phyloP scores from a whole-genome alignment of 805 yeast genomes.

The Suhomyces faveliae region DNA sequence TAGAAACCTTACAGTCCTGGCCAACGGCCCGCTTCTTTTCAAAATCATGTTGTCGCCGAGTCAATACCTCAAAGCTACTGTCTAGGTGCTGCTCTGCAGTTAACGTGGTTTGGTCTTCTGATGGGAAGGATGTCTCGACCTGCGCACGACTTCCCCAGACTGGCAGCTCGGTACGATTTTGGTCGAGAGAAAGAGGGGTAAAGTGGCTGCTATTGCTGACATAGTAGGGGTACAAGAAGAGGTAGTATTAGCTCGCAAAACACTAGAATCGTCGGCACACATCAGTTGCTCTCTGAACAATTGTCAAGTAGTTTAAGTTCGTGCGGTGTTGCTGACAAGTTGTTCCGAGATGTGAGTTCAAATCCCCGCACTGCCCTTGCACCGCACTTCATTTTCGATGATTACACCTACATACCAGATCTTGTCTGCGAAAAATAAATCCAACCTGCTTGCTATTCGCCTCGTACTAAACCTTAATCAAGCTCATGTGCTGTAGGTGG shows the following conservation, averaged over 20 bases:
- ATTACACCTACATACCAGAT: no score
- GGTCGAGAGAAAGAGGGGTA: background rate
- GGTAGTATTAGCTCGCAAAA: background rate
- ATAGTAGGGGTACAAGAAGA: no score
- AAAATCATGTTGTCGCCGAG: background rate
- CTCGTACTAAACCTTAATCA: no score
- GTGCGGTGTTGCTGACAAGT: background rate
- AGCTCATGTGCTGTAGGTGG: no score
- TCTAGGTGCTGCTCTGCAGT: background rate
- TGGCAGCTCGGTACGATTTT: background rate
- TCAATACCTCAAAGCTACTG: background rate
- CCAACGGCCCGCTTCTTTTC: background rate
- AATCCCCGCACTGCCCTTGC: background rate
- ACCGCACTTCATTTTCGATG: background rate
- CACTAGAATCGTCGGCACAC: background rate
- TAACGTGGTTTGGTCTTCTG: background rate
- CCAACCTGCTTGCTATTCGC: no score
- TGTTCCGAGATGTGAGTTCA: background rate
- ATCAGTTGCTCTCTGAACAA: background rate
- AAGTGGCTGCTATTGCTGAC: background rate
- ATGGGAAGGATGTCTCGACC: background rate
- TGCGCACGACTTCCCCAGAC: conserved; percentile 3
- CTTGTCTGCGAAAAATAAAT: no score
- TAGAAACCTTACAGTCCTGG: background rate
- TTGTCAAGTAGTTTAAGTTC: background rate